Evolutionary conservation across 2,329 filamentous ascomycete species (phyloP), one percentile per base, ranked within the genome.

Genomic region (Aspergillus sp.): DNA sequence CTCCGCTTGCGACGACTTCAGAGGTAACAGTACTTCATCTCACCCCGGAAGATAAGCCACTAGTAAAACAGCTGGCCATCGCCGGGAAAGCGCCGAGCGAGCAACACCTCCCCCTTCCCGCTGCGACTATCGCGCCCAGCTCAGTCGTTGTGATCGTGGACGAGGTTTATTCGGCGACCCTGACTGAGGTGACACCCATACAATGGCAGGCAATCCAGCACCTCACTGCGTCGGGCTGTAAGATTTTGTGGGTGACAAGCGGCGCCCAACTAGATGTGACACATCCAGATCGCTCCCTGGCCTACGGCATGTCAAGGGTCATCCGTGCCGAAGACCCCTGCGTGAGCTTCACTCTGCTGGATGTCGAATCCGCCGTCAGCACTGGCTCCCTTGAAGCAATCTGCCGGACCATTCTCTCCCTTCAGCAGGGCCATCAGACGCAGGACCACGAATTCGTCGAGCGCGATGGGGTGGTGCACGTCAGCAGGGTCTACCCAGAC

Each of bases 381-480:
- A 8, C 51, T 3, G 19, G 17, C 15, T 30, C 58, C 21, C 11
- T 30, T 5, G n/a, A n/a, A 5, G 32, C 44, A 15, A 38, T 55
- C 25, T 15, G 47, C n/a, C 25, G 32, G 59, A 58, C 25, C 25
- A 25, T 25, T 25, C 7, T 25, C 25, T 25, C 25, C 25, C 25
- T 25, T 25, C 25, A 25, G 25, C 25, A 25, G 25, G 25, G 25
- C 25, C 25, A 25, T 25, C 25, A 25, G 25, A 25, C 6, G 25
- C 25, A 25, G 25, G 25, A 25, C 25, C 25, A 25, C 39, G 64
- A 66, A 23, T 64, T 56, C 36, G 61, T 57, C 3, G 64, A 64
- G 49, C 32, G 60, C 8, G 36, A 53, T 30, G 64, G 64, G 8
- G 17, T 60, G 5, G 19, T 64, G 11, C 25, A 66, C n/a, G 38